Conservation (phyloP, 2,329 filamentous ascomycete species). For the Aspergillus spinulosporus region DNA sequence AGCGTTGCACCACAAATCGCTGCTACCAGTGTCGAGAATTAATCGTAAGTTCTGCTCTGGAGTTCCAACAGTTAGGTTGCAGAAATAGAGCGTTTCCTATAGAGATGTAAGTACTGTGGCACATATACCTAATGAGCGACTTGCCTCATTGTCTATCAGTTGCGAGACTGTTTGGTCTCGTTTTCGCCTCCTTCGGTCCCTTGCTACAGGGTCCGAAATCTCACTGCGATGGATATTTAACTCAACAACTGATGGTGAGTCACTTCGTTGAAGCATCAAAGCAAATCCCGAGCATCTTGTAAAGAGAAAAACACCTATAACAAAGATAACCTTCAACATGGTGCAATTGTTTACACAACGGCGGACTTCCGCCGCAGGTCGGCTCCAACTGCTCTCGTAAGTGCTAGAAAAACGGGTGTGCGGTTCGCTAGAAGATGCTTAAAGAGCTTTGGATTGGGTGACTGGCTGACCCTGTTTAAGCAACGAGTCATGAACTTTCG, state of each 20-base stretch:
- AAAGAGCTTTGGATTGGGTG: neutral
- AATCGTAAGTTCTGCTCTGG: constrained; percentile 56
- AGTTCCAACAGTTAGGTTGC: constrained; percentile 59
- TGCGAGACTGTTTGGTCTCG: constrained; percentile 44
- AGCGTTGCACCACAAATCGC: constrained; percentile 62
- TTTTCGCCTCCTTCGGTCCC: constrained; percentile 49
- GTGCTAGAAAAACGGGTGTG: neutral
- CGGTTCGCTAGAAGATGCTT: too few relatives aligned
- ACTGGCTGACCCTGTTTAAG: neutral
- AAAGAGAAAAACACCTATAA: constrained; percentile 20
- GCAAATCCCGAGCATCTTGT: constrained; percentile 19
- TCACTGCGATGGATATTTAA: constrained; percentile 54
- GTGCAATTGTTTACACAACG: neutral
- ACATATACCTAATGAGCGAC: neutral
- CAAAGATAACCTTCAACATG: constrained; percentile 15
- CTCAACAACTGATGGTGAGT: constrained; percentile 48
- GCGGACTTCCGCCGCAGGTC: neutral
- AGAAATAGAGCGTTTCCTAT: constrained; percentile 58
- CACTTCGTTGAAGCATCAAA: constrained; percentile 35
- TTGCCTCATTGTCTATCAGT: constrained; percentile 56
- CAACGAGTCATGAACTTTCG: neutral
- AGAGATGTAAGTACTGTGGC: neutral
- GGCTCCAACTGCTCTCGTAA: neutral
- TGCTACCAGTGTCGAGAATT: constrained; percentile 64
- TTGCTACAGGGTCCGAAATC: constrained; percentile 47